phyloP scores from a whole-genome alignment of 2,329 filamentous ascomycete species.

The Aspergillus amoenus region DNA sequence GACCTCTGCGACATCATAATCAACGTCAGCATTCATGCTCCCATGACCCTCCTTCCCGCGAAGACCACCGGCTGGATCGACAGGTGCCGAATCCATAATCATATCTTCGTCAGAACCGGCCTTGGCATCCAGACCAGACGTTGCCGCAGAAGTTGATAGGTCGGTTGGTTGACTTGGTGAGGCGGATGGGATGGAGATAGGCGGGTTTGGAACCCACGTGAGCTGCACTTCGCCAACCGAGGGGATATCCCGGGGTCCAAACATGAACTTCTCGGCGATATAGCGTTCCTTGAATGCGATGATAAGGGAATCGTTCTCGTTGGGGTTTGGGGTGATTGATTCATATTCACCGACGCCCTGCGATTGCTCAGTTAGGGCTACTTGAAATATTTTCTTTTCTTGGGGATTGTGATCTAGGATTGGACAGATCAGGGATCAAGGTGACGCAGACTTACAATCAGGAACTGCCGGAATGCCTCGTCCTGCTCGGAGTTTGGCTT shows the following conservation, averaged over 20 bases:
- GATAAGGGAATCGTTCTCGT: constrained; percentile 40
- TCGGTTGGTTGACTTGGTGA: neutral
- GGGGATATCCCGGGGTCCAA: constrained; percentile 48
- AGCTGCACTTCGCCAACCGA: constrained; percentile 55
- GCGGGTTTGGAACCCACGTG: constrained; percentile 51
- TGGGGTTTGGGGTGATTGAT: constrained; percentile 43
- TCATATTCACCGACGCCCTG: constrained; percentile 50
- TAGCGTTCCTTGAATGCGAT: constrained; percentile 50
- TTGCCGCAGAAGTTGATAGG: neutral
- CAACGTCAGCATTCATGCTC: constrained; percentile 39
- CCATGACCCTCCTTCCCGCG: constrained; percentile 6
- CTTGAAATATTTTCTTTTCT: neutral
- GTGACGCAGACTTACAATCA: constrained; percentile 44
- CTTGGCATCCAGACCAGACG: constrained; percentile 22
- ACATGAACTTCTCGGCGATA: constrained; percentile 57
- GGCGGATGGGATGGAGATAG: constrained; percentile 19
- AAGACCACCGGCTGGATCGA: constrained; percentile 16
- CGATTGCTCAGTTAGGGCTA: neutral
- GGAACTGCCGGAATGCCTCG: constrained; percentile 56
- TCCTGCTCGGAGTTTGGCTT: constrained; percentile 51
- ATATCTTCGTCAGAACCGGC: constrained; percentile 28
- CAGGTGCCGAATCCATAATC: constrained; percentile 29
- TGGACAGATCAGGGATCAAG: neutral
- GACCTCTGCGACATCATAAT: constrained; percentile 53
- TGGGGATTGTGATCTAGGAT: neutral